Base-by-base conservation (phyloP, 371 early-diverging fungal species). In the Coemansia sp. region DNA sequence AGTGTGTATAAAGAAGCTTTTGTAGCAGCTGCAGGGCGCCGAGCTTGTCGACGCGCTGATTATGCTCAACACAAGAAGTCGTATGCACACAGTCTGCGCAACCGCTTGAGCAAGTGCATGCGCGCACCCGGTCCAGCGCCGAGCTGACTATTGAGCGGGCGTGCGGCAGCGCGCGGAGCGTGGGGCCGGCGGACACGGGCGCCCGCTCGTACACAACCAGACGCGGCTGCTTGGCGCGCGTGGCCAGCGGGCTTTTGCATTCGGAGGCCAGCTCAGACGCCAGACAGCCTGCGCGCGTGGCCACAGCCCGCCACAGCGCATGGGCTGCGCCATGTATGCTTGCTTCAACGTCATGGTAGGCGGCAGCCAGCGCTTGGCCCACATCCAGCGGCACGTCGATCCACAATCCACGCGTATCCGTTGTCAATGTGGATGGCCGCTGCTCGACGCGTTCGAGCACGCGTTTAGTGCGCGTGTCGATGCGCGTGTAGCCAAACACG, bases 251-350 rank as follows among this genome's bases (percentile, higher is more conserved):
- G 48, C 65, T 61, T 9, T 47, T 60, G 48, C 72, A 72, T 45
- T 51, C 60, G 3, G 72, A 68, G 8, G 45, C 49, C n/a, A 72
- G 16, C 20, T 57, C 64, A 2, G 10, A 38, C 3, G 45, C 4
- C 31, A 26, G 9, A 30, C 72, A 68, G 2, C 54, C 50, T 2
- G 51, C 42, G 4, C 33, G 2, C 0, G 14, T 2, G 5, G 48
- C 26, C 20, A 72, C 10, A 0, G 30, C 50, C 11, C 39, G 20
- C 30, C 63, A 10, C 8, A 72, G 38, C 6, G 57, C 56, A 31
- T 72, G 72, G 47, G 60, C 61, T 4, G 69, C 72, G 2, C 51
- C 72, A 14, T 72, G 72, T 7, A 72, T 41, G 20, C 64, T 54
- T 2, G 69, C 68, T 20, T 63, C 69, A 1, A 74, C 58, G 6